Conservation (phyloP, 1,139 yeast genomes). For the Pichia sp. region DNA sequence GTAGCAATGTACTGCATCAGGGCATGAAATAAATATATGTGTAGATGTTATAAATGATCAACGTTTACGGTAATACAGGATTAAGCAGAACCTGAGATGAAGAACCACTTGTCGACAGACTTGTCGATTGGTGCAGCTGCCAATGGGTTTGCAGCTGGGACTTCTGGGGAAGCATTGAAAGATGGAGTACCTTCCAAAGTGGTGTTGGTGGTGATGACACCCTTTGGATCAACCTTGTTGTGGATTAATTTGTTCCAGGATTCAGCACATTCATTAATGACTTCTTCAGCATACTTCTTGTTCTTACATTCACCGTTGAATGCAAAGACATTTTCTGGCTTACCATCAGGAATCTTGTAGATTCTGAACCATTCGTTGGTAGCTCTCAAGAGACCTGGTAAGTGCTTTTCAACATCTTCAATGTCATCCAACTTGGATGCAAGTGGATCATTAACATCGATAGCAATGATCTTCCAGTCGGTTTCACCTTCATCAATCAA, state of each 20-base stretch:
- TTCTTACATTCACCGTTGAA: conserved; percentile 75
- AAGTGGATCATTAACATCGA: conserved; percentile 68
- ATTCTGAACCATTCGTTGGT: conserved; percentile 89
- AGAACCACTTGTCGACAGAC: conserved; percentile 98
- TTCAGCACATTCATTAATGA: conserved; percentile 60
- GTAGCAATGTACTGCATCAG: too few species aligned
- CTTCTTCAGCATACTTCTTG: conserved; percentile 64
- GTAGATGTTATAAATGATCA: too few species aligned
- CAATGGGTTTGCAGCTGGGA: conserved; percentile 64
- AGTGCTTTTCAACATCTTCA: conserved; percentile 64
- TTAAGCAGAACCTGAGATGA: conserved; percentile 80
- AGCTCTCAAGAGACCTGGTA: conserved; percentile 77
- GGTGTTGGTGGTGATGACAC: conserved; percentile 64
- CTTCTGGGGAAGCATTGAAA: conserved; percentile 41
- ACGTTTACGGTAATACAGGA: conserved; percentile 1
- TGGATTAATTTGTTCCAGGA: conserved; percentile 65
- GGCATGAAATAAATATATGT: too few species aligned
- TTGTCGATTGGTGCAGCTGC: conserved; percentile 94
- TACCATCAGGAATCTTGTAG: conserved; percentile 87
- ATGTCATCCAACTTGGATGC: conserved; percentile 67
- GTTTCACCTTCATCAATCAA: conserved; percentile 88
- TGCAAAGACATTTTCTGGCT: conserved; percentile 82
- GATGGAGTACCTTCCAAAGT: conserved; percentile 56
- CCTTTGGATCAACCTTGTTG: conserved; percentile 38
- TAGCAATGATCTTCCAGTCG: conserved; percentile 86